phyloP scores from a whole-genome alignment of 179 eudicot species.

The Pouteria campechiana region DNA sequence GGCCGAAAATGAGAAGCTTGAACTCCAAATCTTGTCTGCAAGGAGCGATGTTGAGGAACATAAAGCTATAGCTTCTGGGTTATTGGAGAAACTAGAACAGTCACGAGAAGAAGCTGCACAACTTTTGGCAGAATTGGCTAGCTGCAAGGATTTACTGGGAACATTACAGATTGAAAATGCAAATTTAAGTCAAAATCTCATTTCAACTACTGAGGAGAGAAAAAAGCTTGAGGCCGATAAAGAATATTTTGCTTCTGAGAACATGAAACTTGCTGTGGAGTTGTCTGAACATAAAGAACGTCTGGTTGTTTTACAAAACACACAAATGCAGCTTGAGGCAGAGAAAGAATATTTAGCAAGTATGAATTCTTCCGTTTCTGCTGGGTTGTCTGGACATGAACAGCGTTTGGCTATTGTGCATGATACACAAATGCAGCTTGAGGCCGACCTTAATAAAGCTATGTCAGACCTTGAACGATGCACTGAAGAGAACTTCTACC shows the following conservation, averaged over 20 bases:
- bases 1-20: slow-evolving; percentile 36
- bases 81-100: slow-evolving; percentile 37
- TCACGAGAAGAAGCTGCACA: slow-evolving; percentile 27
- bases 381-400: slow-evolving; percentile 7
- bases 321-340: slow-evolving; percentile 16
- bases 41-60: slow-evolving; percentile 31
- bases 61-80: slow-evolving; percentile 40
- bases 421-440: slow-evolving; percentile 32
- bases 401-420: slow-evolving; percentile 9
- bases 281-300: slow-evolving; percentile 31
- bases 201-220: slow-evolving; percentile 36
- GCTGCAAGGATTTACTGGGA: slow-evolving; percentile 30
- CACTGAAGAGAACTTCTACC: slow-evolving; percentile 40
- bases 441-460: slow-evolving; percentile 47
- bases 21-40: slow-evolving; percentile 26
- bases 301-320: slow-evolving; percentile 19
- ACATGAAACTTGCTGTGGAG: slow-evolving; percentile 28
- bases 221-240: slow-evolving; percentile 30
- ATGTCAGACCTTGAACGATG: slow-evolving; percentile 36
- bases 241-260: slow-evolving; percentile 21
- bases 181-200: slow-evolving; percentile 22
- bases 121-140: slow-evolving; percentile 36
- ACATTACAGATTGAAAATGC: slow-evolving; percentile 38
- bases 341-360: slow-evolving; percentile 9
- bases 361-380: slow-evolving; percentile 12